Evolutionary conservation across 345 rosid species (phyloP).

Genomic region (Psidium friedrichsthalianum): DNA sequence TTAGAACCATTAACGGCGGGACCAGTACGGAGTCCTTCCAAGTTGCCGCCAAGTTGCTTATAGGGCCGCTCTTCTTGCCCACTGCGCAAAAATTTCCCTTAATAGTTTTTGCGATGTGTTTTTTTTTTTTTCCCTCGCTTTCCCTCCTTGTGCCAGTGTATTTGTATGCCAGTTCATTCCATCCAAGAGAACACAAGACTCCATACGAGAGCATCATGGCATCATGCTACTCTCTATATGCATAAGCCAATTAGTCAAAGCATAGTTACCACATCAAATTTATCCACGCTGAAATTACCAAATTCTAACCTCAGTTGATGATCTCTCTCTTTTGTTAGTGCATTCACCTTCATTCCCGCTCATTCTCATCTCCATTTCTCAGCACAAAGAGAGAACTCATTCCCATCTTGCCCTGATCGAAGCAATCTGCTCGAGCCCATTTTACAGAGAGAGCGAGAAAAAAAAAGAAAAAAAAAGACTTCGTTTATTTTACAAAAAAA

Average conservation of each 20-base stretch:
- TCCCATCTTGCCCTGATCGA: not conserved
- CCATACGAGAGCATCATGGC: not conserved
- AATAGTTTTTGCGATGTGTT: not conserved
- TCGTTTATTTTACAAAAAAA: too few species aligned
- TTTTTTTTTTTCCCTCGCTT: not conserved
- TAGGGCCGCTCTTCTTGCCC: not conserved
- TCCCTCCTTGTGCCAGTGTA: not conserved
- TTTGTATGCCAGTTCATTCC: not conserved
- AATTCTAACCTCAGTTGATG: not conserved
- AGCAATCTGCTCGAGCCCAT: not conserved
- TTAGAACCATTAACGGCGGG: not conserved
- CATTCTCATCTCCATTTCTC: not conserved
- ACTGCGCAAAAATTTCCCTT: not conserved
- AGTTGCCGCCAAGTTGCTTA: not conserved
- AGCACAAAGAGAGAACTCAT: not conserved
- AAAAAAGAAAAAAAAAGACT: too few species aligned
- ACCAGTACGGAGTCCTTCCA: not conserved
- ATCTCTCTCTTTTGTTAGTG: not conserved
- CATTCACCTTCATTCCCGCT: not conserved
- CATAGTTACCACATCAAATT: not conserved
- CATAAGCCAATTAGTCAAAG: not conserved
- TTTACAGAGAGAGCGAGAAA: not conserved
- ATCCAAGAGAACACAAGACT: not conserved
- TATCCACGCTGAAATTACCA: not conserved
- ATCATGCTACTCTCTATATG: not conserved